These are phyloP conservation scores for Fragilaria crotonensis DNA, from an alignment of 108 stramenopile genomes.

Conservation along the genomic window DNA sequence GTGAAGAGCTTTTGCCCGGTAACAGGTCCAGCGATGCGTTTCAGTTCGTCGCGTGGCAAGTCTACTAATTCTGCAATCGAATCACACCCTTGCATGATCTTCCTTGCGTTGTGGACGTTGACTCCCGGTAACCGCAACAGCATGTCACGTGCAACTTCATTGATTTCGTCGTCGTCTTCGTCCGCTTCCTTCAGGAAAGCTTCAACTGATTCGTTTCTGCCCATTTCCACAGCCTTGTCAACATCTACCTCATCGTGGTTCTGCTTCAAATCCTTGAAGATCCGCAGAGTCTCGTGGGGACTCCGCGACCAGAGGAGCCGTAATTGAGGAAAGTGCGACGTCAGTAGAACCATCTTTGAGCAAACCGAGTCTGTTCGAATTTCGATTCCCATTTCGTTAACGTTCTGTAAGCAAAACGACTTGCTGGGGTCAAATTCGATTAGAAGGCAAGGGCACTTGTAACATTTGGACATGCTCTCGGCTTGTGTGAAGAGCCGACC, in stretches of 20 bases:
- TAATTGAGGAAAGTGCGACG: conserved; percentile 85
- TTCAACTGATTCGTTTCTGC: conserved; percentile 68
- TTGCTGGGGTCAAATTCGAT: conserved; percentile 93
- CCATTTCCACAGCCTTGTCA: conserved; percentile 74
- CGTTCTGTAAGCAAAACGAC: conserved; percentile 78
- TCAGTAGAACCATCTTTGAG: conserved; percentile 82
- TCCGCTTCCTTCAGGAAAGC: conserved; percentile 45
- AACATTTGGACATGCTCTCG: conserved; percentile 88
- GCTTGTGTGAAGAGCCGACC: conserved; percentile 91
- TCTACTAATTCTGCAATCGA: conserved; percentile 66
- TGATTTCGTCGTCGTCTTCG: conserved; percentile 66
- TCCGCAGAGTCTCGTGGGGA: conserved; percentile 84
- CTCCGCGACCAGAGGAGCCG: conserved; percentile 90
- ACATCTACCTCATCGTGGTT: conserved; percentile 86
- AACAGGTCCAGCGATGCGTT: conserved; percentile 64
- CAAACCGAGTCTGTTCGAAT: conserved; percentile 73
- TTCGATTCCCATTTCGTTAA: conserved; percentile 74
- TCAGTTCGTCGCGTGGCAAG: conserved; percentile 72
- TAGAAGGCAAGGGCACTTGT: conserved; percentile 80
- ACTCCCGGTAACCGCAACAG: conserved; percentile 87
- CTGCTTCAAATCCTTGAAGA: conserved; percentile 79
- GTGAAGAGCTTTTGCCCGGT: conserved; percentile 85
- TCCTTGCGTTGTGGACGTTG: conserved; percentile 70
- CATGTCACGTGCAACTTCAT: conserved; percentile 83
- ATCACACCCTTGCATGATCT: conserved; percentile 80